Evolutionary conservation across 2,329 filamentous ascomycete genomes (phyloP).

Genomic region (Calonectria hawksworthii): DNA sequence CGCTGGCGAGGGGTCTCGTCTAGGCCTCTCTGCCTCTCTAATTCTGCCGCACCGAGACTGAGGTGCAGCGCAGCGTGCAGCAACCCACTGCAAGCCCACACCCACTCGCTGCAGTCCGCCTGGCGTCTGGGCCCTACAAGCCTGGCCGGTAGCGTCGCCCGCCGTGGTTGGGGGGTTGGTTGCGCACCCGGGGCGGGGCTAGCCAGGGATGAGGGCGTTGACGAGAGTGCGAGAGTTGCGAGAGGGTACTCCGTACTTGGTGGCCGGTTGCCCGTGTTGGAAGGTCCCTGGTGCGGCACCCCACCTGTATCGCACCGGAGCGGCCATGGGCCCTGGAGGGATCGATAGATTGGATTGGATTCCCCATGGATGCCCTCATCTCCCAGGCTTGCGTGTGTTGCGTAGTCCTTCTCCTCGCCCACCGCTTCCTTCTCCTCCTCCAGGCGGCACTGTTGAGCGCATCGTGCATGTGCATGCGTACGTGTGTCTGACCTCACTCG

Average conservation of each 20-base stretch:
- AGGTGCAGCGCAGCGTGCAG: constrained; percentile 26
- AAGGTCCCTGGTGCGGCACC: constrained; percentile 30
- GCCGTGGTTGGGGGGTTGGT: constrained; percentile 3
- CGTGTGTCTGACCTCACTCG: neutral
- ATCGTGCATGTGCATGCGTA: constrained; percentile 1
- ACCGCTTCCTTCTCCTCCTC: neutral
- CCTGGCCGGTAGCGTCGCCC: neutral
- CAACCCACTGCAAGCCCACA: constrained; percentile 20
- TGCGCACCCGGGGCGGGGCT: constrained; percentile 21
- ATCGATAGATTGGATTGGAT: constrained; percentile 22
- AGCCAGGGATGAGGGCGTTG: constrained; percentile 33
- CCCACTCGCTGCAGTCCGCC: constrained; percentile 12
- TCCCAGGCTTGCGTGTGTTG: neutral
- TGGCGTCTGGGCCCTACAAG: neutral
- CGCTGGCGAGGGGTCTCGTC: neutral
- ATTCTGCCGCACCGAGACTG: constrained; percentile 24
- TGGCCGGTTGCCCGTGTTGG: constrained; percentile 36
- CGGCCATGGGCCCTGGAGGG: constrained; percentile 12
- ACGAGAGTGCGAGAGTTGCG: constrained; percentile 9
- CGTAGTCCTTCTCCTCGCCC: constrained; percentile 1
- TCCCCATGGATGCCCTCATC: constrained; percentile 21
- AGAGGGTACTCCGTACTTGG: constrained; percentile 36
- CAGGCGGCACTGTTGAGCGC: neutral
- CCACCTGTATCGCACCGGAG: neutral
- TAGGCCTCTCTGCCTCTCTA: constrained; percentile 16